Conservation (phyloP, 345 rosid genomes). For the Sisymbrium altissimum region DNA sequence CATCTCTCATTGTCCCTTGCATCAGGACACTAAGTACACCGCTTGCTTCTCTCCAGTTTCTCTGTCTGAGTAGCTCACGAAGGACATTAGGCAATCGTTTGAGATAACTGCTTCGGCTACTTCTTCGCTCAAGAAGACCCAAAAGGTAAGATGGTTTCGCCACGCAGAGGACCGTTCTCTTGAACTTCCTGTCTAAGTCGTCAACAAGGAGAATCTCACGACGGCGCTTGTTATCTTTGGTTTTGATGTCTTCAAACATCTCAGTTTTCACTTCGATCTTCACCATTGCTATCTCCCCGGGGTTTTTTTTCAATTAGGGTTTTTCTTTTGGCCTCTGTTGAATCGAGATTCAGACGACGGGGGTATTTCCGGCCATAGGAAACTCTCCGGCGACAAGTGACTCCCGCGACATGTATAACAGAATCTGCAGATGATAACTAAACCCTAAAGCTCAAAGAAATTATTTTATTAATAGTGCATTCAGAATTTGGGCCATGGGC, state of each 20-base stretch:
- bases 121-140: constrained; percentile 27
- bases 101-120: constrained; percentile 42
- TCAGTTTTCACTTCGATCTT: not conserved
- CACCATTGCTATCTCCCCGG: too few species aligned
- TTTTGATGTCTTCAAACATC: not conserved
- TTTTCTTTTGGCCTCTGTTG: not conserved
- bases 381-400: not conserved
- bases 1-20: constrained; percentile 51
- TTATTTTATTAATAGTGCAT: too few species aligned
- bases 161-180: constrained; percentile 37
- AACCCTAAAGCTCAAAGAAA: not conserved
- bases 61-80: constrained; percentile 47
- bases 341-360: not conserved
- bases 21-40: constrained; percentile 57
- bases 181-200: constrained; percentile 17
- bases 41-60: constrained; percentile 64
- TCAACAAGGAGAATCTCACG: not conserved
- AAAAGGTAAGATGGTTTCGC: constrained; percentile 56
- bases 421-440: not conserved
- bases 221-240: not conserved
- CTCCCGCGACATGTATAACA: not conserved
- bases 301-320: not conserved
- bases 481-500: too few species aligned
- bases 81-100: constrained; percentile 38
- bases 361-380: not conserved